phyloP scores from a whole-genome alignment of 176 grass and related monocot species.

The Aegilops longissima region DNA sequence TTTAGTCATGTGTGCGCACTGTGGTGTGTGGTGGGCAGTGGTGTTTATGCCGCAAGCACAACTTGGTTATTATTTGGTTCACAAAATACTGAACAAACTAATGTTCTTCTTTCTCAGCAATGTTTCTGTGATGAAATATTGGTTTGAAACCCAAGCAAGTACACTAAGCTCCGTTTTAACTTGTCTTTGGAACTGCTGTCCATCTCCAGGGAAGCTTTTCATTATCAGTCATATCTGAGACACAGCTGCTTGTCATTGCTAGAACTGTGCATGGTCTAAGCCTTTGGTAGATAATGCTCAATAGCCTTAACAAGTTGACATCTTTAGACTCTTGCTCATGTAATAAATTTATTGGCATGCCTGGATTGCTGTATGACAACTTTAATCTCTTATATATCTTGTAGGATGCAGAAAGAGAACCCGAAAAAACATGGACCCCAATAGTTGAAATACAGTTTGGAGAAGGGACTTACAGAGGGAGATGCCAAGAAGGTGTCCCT shows the following conservation, averaged over 20 bases:
- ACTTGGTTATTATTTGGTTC: not conserved
- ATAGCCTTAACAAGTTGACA: not conserved
- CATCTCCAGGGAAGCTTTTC: not conserved
- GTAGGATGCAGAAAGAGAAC: constrained; percentile 91
- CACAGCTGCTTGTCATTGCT: not conserved
- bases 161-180: not conserved
- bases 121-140: not conserved
- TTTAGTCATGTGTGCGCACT: too few species aligned
- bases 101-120: not conserved
- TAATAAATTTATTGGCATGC: not conserved
- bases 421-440: constrained; percentile 86
- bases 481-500: constrained; percentile 93
- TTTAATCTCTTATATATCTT: constrained; percentile 23
- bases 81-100: not conserved
- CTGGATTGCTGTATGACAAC: not conserved
- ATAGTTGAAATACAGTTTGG: constrained; percentile 77
- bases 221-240: not conserved
- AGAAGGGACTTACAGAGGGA: constrained; percentile 81
- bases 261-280: not conserved
- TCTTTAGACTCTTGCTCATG: not conserved
- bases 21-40: too few species aligned
- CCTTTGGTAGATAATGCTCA: constrained; percentile 1
- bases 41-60: not conserved
- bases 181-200: not conserved
- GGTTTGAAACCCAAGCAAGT: not conserved